Conservation (phyloP, 192 early-diverging fungal genomes). For the Backusella mclennaniae region DNA sequence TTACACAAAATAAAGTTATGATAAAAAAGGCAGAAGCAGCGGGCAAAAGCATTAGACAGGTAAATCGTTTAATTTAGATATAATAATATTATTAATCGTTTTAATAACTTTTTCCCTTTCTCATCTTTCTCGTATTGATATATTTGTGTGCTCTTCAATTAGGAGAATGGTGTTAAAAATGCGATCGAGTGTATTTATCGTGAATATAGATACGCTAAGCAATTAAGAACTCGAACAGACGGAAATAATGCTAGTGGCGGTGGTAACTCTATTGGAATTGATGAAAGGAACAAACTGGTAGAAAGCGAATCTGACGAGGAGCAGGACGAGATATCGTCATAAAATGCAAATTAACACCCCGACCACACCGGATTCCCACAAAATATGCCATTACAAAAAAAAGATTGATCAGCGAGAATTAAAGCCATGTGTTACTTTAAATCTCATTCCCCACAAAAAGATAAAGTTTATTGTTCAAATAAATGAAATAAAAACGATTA, state of each 20-base stretch:
- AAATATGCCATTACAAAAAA: background rate
- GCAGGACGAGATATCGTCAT: background rate
- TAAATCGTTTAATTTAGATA: conserved; percentile 8
- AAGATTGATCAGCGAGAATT: conserved; percentile 10
- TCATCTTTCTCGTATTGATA: background rate
- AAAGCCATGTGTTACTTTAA: background rate
- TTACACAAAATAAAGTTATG: conserved; percentile 55
- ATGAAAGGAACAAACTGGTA: background rate
- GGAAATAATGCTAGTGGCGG: background rate
- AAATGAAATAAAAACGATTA: background rate
- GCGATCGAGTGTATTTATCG: conserved; percentile 62
- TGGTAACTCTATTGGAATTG: background rate
- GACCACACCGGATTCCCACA: background rate
- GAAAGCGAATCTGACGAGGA: conserved; percentile 1
- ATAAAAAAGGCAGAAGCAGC: conserved; percentile 43
- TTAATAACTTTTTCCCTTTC: background rate
- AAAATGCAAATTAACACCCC: background rate
- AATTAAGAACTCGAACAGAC: background rate
- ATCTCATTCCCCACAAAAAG: background rate
- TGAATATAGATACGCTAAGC: conserved; percentile 50
- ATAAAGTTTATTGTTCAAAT: background rate
- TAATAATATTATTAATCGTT: background rate
- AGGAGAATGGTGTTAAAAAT: conserved; percentile 56
- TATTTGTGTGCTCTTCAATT: background rate
- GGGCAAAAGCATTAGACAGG: conserved; percentile 48